Evolutionary conservation across 2,329 filamentous ascomycete genomes (phyloP).

Genomic region (Blastomyces emzantsi): DNA sequence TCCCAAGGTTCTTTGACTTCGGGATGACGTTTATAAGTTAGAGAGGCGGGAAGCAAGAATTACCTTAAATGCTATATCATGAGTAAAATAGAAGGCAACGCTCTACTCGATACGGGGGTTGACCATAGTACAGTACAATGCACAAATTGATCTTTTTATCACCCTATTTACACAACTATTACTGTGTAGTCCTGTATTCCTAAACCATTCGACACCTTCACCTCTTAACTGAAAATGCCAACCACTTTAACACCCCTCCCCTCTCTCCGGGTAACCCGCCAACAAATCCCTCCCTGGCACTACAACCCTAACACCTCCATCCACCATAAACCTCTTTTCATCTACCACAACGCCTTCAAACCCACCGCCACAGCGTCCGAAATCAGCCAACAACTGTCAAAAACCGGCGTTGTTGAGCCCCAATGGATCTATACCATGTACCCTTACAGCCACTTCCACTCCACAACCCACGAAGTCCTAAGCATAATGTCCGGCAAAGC

Average conservation of each 20-base stretch:
- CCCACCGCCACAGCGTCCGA: conserved; percentile 36
- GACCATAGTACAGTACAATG: background rate
- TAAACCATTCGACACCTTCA: background rate
- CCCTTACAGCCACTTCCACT: conserved; percentile 56
- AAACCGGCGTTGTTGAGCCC: conserved; percentile 48
- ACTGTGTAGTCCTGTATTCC: too few species aligned
- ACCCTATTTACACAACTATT: background rate
- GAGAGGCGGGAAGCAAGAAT: too few species aligned
- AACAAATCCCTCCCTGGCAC: conserved; percentile 50
- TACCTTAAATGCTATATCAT: too few species aligned
- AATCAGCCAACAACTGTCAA: conserved; percentile 49
- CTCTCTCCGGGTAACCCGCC: conserved; percentile 47
- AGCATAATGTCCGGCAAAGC: conserved; percentile 51
- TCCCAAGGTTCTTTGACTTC: background rate
- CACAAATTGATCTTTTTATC: background rate
- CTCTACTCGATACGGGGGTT: background rate
- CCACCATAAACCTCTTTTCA: conserved; percentile 53
- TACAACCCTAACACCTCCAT: conserved; percentile 57
- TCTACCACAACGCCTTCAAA: conserved; percentile 55
- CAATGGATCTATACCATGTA: conserved; percentile 66
- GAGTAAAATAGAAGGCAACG: too few species aligned
- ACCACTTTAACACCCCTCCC: conserved; percentile 33
- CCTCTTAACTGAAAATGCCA: background rate
- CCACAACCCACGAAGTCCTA: conserved; percentile 58
- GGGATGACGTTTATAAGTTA: background rate